A percentile compares a stretch with the other conserved stretches of the same genome.
phyloP scores from a whole-genome alignment of 768 basidiomycete genomes.

The Podaxis sp. region DNA sequence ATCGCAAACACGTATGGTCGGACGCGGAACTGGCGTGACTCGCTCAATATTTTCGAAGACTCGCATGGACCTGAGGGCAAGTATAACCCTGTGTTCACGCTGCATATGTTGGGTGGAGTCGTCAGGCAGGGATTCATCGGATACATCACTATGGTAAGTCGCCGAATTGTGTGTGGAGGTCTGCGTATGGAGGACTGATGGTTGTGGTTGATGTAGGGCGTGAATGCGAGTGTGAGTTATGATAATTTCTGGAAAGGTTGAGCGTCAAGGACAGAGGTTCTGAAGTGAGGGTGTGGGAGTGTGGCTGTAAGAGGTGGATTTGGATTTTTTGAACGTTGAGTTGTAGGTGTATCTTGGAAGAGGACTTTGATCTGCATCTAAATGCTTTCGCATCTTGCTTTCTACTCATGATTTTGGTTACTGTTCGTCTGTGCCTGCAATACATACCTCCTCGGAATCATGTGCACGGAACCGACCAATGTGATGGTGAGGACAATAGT shows the following conservation, averaged over 20 bases:
- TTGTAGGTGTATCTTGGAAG: not conserved
- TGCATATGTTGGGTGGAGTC: constrained; percentile 50
- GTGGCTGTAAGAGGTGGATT: not conserved
- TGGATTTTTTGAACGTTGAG: too few species aligned
- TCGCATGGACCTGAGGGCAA: constrained; percentile 46
- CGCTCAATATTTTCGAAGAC: constrained; percentile 54
- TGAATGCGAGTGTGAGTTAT: constrained; percentile 39
- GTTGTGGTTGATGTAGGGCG: constrained; percentile 27
- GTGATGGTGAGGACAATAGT: too few species aligned
- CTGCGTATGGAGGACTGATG: not conserved
- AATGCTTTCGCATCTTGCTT: too few species aligned
- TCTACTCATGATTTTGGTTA: too few species aligned
- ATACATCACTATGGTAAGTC: constrained; percentile 55
- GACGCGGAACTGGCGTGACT: constrained; percentile 53
- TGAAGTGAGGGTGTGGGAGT: not conserved
- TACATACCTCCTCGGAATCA: too few species aligned
- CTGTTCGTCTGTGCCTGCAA: too few species aligned
- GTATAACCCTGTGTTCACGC: constrained; percentile 54
- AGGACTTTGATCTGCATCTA: too few species aligned
- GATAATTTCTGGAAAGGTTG: constrained; percentile 38
- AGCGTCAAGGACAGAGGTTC: constrained; percentile 22
- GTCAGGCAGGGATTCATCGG: constrained; percentile 49
- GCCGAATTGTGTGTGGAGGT: not conserved
- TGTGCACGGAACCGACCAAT: too few species aligned
- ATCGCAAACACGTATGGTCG: constrained; percentile 46